phyloP scores from a whole-genome alignment of 805 yeast genomes.

The Hanseniaspora guilliermondii region DNA sequence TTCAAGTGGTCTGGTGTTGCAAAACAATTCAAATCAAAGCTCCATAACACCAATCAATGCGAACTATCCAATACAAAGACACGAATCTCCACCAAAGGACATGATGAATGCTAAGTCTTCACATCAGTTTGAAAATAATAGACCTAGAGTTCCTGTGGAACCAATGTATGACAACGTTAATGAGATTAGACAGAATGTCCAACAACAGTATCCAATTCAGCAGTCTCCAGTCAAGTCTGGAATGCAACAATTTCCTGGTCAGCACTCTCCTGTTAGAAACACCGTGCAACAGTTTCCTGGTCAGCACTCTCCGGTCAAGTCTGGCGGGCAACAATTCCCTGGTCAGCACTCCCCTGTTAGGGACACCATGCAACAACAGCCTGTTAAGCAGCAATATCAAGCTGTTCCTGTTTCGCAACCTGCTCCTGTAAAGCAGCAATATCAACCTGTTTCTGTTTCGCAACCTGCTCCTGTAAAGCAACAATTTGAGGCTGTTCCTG shows the following conservation, averaged over 20 bases:
- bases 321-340: neutral
- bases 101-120: neutral
- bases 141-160: conserved; percentile 1
- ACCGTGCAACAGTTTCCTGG: neutral
- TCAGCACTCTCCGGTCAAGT: neutral
- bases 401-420: neutral
- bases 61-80: neutral
- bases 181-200: neutral
- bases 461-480: neutral
- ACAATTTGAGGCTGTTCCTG: neutral
- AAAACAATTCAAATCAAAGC: neutral
- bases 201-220: neutral
- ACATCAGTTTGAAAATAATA: neutral
- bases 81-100: neutral
- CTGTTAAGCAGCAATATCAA: neutral
- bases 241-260: neutral
- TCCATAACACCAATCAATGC: neutral
- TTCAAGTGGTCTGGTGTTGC: neutral
- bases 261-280: neutral
- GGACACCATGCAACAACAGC: neutral
- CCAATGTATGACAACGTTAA: neutral
- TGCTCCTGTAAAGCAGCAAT: neutral
- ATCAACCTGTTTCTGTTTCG: neutral
- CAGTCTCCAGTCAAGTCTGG: neutral
- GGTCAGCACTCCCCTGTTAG: neutral